Evolutionary conservation across 495 filamentous ascomycete genomes (phyloP).

Genomic region (Peziza echinospora): DNA sequence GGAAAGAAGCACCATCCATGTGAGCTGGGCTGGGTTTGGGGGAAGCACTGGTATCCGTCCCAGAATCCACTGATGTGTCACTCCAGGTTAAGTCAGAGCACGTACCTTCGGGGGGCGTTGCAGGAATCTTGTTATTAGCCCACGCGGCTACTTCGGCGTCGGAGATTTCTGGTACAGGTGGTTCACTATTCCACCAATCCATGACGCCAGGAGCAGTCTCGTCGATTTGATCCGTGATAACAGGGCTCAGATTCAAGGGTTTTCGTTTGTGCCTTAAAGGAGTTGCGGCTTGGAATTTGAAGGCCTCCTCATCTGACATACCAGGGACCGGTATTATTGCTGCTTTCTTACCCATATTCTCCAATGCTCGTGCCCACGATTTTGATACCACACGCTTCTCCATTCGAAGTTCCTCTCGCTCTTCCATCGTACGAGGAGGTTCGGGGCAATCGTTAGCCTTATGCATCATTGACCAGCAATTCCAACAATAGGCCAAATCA

Average conservation of each 20-base stretch:
- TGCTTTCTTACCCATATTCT: background rate
- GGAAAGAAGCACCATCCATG: background rate
- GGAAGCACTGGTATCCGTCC: background rate
- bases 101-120: background rate
- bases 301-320: background rate
- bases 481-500: background rate
- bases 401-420: background rate
- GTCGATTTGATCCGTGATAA: too few relatives aligned
- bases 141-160: background rate
- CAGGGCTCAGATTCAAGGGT: too few relatives aligned
- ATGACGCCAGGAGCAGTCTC: too few relatives aligned
- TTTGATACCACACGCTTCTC: background rate
- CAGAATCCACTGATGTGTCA: background rate
- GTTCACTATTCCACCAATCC: background rate
- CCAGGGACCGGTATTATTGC: background rate
- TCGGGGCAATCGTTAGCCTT: background rate
- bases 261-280: background rate
- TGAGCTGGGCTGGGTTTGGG: background rate
- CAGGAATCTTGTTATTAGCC: background rate
- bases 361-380: background rate
- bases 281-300: background rate
- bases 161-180: background rate
- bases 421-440: background rate
- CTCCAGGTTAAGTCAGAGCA: background rate
- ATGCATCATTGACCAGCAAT: background rate